Conservation (phyloP, 768 basidiomycete genomes). For the Leccinum barrowsii region DNA sequence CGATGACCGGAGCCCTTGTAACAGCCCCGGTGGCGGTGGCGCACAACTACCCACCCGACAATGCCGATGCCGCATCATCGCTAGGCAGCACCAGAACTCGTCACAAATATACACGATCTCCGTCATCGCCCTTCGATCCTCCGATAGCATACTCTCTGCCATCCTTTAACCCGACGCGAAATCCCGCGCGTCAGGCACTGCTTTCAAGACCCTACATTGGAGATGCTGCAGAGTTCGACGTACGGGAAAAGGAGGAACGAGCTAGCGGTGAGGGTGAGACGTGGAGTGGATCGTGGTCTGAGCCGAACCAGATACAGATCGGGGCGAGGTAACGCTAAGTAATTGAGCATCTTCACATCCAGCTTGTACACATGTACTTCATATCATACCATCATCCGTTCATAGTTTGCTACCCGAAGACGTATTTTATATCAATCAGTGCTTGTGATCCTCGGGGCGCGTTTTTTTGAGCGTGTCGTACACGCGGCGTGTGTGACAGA, state of each 20-base stretch:
- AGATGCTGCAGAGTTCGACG: slow-evolving; percentile 16
- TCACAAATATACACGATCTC: slow-evolving; percentile 28
- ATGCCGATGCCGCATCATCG: slow-evolving; percentile 34
- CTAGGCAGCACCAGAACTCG: slow-evolving; percentile 23
- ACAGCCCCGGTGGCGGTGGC: slow-evolving; percentile 3
- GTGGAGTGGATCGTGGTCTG: slow-evolving; percentile 40
- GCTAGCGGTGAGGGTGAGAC: slow-evolving; percentile 50
- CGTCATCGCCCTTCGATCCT: slow-evolving; percentile 42
- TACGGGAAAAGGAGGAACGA: slow-evolving; percentile 45
- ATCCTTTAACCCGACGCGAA: slow-evolving; percentile 23
- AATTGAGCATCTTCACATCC: slow-evolving; percentile 2
- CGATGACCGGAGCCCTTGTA: slow-evolving; percentile 6
- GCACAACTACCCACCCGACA: slow-evolving; percentile 57
- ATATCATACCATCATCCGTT: slow-evolving; percentile 9
- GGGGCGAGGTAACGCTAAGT: slow-evolving; percentile 24
- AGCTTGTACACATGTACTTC: slow-evolving; percentile 15
- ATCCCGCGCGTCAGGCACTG: slow-evolving; percentile 3
- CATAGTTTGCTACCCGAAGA: background rate
- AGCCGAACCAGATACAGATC: slow-evolving; percentile 35
- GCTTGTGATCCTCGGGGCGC: background rate
- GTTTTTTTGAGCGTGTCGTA: slow-evolving; percentile 12
- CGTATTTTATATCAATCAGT: background rate
- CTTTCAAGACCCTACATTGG: slow-evolving; percentile 1
- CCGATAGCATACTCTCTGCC: slow-evolving; percentile 28
- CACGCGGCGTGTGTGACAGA: slow-evolving; percentile 24